Percentiles rank a stretch among this genome's conserved stretches.
Evolutionary conservation across 805 yeast genomes (phyloP).

Genomic region (Middelhovenomyces tepae): DNA sequence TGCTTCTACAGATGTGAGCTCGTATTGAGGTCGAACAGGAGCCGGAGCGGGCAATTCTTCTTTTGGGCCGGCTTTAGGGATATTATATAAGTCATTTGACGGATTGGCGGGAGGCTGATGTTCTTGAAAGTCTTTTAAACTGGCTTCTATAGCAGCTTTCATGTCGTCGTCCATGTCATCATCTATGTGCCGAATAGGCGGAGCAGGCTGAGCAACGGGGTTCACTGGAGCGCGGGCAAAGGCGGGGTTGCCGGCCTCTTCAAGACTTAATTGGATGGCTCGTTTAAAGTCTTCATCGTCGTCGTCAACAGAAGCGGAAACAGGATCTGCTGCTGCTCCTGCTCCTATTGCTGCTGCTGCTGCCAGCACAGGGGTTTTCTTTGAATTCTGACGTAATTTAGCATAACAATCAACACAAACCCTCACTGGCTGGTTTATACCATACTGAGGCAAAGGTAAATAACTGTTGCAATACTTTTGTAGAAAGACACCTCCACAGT

Average conservation of each 20-base stretch:
- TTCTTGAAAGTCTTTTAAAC: conserved; percentile 61
- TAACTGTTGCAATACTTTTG: conserved; percentile 73
- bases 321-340: conserved; percentile 12
- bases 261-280: conserved; percentile 73
- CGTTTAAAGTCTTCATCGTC: conserved; percentile 66
- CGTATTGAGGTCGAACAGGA: conserved; percentile 13
- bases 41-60: conserved; percentile 3
- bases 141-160: conserved; percentile 91
- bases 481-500: conserved; percentile 93
- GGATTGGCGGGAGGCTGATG: conserved; percentile 9
- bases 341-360: background rate
- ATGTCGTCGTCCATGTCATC: conserved; percentile 80
- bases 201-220: conserved; percentile 9
- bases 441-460: conserved; percentile 69
- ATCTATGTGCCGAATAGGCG: conserved; percentile 14
- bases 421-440: conserved; percentile 81
- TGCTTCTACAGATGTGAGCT: conserved; percentile 54
- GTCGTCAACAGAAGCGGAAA: conserved; percentile 30
- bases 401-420: conserved; percentile 87
- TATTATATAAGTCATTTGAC: conserved; percentile 24
- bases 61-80: conserved; percentile 12
- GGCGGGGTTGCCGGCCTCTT: conserved; percentile 34
- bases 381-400: conserved; percentile 35
- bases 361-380: conserved; percentile 9
- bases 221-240: conserved; percentile 23